Conservation (phyloP, 805 yeast genomes). For the Yarrowia sp. region DNA sequence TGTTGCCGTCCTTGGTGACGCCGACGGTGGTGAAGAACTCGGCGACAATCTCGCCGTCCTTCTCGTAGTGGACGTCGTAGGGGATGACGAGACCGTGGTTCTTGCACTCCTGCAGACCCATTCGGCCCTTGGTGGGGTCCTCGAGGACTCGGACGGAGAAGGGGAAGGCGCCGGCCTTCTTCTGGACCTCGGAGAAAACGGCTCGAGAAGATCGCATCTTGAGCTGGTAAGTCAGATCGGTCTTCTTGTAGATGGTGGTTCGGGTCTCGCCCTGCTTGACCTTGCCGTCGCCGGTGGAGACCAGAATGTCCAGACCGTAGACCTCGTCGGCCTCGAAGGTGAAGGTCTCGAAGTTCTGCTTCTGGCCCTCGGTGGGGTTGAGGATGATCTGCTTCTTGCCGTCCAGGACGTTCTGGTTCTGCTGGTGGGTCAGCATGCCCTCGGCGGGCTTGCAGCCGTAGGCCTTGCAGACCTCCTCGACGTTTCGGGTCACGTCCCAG, state of each 20-base stretch:
- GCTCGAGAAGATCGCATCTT: slow-evolving; percentile 69
- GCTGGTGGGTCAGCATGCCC: slow-evolving; percentile 75
- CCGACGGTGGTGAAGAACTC: slow-evolving; percentile 76
- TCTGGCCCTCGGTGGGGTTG: slow-evolving; percentile 70
- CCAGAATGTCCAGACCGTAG: slow-evolving; percentile 69
- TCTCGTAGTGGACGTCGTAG: slow-evolving; percentile 66
- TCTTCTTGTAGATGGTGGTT: slow-evolving; percentile 70
- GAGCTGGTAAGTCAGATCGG: slow-evolving; percentile 65
- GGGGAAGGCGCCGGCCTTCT: slow-evolving; percentile 66
- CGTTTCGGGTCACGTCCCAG: slow-evolving; percentile 71
- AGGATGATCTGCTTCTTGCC: slow-evolving; percentile 75
- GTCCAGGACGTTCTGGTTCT: slow-evolving; percentile 61
- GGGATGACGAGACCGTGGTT: slow-evolving; percentile 65
- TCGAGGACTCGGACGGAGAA: slow-evolving; percentile 62
- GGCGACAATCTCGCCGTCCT: slow-evolving; percentile 63
- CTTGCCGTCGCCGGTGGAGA: slow-evolving; percentile 69
- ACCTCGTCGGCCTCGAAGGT: slow-evolving; percentile 75
- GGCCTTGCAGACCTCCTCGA: slow-evolving; percentile 57
- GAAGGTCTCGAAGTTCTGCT: slow-evolving; percentile 57
- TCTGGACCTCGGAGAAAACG: slow-evolving; percentile 64
- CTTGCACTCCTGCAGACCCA: slow-evolving; percentile 70
- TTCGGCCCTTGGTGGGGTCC: slow-evolving; percentile 68
- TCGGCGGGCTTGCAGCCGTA: slow-evolving; percentile 63
- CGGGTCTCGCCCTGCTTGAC: slow-evolving; percentile 56
- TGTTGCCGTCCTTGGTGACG: slow-evolving; percentile 67